Base-by-base conservation (phyloP, 805 yeast species). In the Kodamaea sagamina region DNA sequence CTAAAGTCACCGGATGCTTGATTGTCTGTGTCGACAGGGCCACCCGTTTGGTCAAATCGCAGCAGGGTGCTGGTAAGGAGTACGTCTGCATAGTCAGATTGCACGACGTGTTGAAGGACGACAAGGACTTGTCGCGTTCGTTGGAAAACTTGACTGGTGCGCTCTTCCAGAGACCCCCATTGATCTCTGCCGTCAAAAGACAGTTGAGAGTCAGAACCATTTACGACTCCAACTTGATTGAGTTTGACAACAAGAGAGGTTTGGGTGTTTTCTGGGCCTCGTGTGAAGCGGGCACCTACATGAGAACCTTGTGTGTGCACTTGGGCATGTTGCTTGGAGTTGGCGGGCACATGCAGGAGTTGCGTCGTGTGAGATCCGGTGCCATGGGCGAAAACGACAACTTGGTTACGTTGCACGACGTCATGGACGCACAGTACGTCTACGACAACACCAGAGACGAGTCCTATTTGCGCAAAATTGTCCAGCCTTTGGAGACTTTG, bases 21-120 rank as follows among this genome's bases (percentile, higher is more conserved):
- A 93, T 93, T 67, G 99, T 93, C 49, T 93, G 99, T 80, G 79
- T 93, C 54, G 99, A 93, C 71, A 83, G 97, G 67, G 99, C 99
- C 47, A 93, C 99, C 44, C 84, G 99, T 72, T 78, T 93, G 63
- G 99, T 93, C 55, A 93, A 93, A 71, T 88, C 97, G 43, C 99
- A 93, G 75, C 99, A 93, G 72, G 98, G 98, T 74, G 99, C 99
- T 36, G 99, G 99, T 79, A 93, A 93, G 69, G 99, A 93, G 82
- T 93, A 93, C 73, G 99, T 93, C 43, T 93, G 98, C 77, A 89
- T 93, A 55, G 93, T 88, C 46, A 83, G 98, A 76, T 77, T 93
- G 59, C 99, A 93, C 68, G 97, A 92, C 52, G 89, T 89, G 49
- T 75, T 93, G 53, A 82, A 86, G 55, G 96, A 89, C 55, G 93